Evolutionary conservation across 345 rosid species (phyloP).

Genomic region (Excoecaria agallocha): DNA sequence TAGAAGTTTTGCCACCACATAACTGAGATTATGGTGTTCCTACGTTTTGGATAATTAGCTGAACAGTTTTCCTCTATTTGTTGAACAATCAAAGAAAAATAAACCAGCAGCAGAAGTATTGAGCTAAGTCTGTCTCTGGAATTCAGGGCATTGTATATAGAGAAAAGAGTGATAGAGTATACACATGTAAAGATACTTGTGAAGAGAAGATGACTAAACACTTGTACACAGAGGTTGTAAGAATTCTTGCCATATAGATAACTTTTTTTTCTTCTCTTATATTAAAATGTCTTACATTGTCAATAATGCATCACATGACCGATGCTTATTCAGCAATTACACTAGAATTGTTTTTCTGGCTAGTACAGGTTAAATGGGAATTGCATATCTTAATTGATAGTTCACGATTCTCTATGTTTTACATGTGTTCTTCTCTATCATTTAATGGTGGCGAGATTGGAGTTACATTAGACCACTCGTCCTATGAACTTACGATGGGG

Average conservation of each 20-base stretch:
- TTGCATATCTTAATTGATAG: no score
- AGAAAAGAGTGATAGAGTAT: slow-evolving; percentile 33
- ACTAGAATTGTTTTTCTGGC: no score
- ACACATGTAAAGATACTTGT: slow-evolving; percentile 39
- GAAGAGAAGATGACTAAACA: slow-evolving; percentile 13
- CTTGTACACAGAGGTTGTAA: slow-evolving; percentile 14
- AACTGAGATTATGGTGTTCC: no score
- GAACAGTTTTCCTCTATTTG: slow-evolving; percentile 31
- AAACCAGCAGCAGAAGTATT: slow-evolving; percentile 42
- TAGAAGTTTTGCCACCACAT: slow-evolving; percentile 51
- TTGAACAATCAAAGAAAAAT: slow-evolving; percentile 30
- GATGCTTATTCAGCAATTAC: no score
- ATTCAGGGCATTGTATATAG: slow-evolving; percentile 56
- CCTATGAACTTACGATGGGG: no score
- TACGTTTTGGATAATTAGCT: no score
- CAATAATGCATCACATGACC: not conserved
- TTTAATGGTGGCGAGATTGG: not conserved
- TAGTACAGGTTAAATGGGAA: no score
- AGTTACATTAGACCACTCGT: not conserved
- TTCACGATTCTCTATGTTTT: not conserved
- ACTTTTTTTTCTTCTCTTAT: not conserved
- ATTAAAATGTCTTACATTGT: not conserved
- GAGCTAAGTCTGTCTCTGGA: slow-evolving; percentile 34
- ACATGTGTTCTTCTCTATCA: not conserved
- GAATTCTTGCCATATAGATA: slow-evolving; percentile 5